Base-by-base conservation (phyloP, 2,329 filamentous ascomycete species). In the Sporothrix pseudoabietina region DNA sequence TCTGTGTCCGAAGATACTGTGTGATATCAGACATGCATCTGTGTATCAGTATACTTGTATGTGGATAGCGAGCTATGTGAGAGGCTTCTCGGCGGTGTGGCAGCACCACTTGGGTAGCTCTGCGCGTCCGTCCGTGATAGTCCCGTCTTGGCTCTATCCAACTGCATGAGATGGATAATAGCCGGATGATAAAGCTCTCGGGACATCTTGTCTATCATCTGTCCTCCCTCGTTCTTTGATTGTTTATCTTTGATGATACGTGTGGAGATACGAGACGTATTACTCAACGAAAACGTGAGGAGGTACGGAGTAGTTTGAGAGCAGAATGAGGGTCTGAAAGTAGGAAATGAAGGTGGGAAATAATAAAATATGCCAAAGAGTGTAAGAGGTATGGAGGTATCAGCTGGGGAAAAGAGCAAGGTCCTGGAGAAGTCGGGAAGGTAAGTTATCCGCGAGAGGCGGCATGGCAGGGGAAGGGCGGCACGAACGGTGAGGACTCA, bases 61-160 rank as follows among this genome's bases (percentile, higher is more conserved):
- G 12, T 30, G 9, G 52, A 55, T 55, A 55, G 16, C 9, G 12
- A 35, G 30, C 55, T 35, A 35, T 59, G n/a, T 3, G 55, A 59
- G 30, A 30, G 52, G 52, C 30, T 8, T 32, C 12, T 7, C 55
- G 26, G 30, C 55, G 35, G 55, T 19, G 30, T 35, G 55, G 14
- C 26, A 59, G 9, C 22, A 26, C 52, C 4, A 14, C 9, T 19
- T 49, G 12, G 44, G 4, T 49, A 49, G 44, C 44, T 14, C 44
- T 35, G 55, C 55, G 55, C 55, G 30, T n/a, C 16, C 55, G n/a
- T 26, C 59, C 59, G 59, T 63, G 59, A 63, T 44, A 44, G 35
- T 6, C 4, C 22, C 59, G n/a, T 26, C 35, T 44, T 41, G 32
- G 59, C 39, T 63, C 26, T 44, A 63, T 63, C 59, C 4, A 4